Evolutionary conservation across 106 monocot species (phyloP), one percentile per base, ranked within the genome.

Genomic region (Narthecium ossifragum): DNA sequence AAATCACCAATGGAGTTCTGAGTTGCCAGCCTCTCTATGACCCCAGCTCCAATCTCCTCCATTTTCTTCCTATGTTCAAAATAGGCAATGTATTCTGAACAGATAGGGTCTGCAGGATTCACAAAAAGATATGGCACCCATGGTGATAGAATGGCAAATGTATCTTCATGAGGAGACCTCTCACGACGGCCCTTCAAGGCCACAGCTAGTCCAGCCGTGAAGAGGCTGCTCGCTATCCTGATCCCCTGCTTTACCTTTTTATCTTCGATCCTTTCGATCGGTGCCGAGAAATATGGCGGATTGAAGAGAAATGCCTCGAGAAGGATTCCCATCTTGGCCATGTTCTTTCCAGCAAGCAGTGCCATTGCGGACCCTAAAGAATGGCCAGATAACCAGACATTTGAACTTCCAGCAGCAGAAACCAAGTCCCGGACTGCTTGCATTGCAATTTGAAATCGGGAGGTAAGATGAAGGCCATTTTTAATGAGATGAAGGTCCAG

Each of bases 301-400:
- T 98, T 98, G 61, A 91, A 98, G 26, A 98, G 78, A 78, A 79
- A 91, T 1, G 87, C 50, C 45, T 84, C 76, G 22, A 98, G 66
- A 46, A 81, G 34, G 9, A 79, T 69, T 28, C 81, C 79, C 10
- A 10, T 63, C 49, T 77, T 80, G 0, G 84, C 90, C 86, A 91
- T 87, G 72, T 78, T 87, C 49, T 72, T 86, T 56, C 86, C 90
- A 41, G 76, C 76, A 31, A 98, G 75, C 29, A 70, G 81, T 29
- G 84, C 90, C 65, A 91, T 56, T 5, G 84, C 78, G 13, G 98
- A 73, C 2, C 98, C 98, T 10, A 98, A 54, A 46, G 90, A 98
- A 63, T 98, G 98, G 22, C 98, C 90, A 36, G 84, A 69, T 58
- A 98, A 50, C 98, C 98, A 98, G 37, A 98, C 52, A n/a, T 61